These are phyloP conservation scores for Fusarium beomiforme DNA, from an alignment of 2,329 filamentous ascomycete genomes.

Conservation along the genomic window DNA sequence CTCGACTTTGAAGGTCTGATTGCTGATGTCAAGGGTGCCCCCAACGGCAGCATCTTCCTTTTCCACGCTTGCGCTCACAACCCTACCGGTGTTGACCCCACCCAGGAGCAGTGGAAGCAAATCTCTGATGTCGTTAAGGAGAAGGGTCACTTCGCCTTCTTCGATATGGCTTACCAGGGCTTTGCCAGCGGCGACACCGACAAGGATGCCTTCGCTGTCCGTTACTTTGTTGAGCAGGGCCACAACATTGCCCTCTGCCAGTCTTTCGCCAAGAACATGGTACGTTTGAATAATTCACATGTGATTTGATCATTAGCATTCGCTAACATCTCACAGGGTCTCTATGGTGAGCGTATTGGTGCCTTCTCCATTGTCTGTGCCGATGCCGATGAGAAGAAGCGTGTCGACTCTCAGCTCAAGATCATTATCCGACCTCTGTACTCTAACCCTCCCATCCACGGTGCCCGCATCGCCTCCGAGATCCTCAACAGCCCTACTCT, in stretches of 20 bases:
- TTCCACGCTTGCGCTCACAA: conserved; percentile 99
- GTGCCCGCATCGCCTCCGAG: conserved; percentile 90
- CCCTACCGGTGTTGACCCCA: conserved; percentile 96
- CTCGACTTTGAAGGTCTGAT: conserved; percentile 97
- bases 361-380: conserved; percentile 93
- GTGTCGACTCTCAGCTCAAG: conserved; percentile 97
- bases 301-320: not conserved
- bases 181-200: conserved; percentile 94
- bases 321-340: conserved; percentile 67
- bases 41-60: conserved; percentile 87
- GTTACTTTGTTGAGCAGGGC: conserved; percentile 92
- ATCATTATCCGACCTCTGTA: conserved; percentile 96
- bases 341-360: conserved; percentile 97
- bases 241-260: conserved; percentile 90
- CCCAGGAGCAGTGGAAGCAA: conserved; percentile 88
- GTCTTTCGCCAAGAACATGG: conserved; percentile 99
- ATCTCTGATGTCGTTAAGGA: conserved; percentile 89
- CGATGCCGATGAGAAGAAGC: conserved; percentile 90
- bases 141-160: conserved; percentile 92
- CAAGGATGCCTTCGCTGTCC: conserved; percentile 91
- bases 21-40: conserved; percentile 88
- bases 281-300: conserved; percentile 49
- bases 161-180: conserved; percentile 99
- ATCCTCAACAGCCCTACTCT: conserved; percentile 88
- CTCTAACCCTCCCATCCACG: conserved; percentile 98